These are phyloP conservation scores for Nephelium lappaceum DNA, from an alignment of 345 rosid genomes.

Conservation along the genomic window DNA sequence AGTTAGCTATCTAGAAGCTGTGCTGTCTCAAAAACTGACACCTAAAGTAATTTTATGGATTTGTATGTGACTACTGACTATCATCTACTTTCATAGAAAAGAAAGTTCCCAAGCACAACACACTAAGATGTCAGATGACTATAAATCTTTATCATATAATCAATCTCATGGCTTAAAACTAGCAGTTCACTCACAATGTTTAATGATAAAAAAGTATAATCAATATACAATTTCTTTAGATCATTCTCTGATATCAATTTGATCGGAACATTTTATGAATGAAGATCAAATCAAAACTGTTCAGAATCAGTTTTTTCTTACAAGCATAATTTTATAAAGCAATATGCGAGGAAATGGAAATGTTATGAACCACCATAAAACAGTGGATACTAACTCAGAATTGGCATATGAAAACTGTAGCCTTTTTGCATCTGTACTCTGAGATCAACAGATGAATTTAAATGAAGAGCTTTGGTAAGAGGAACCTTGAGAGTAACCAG, in stretches of 20 bases:
- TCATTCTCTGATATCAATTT: not conserved
- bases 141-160: conserved; percentile 8
- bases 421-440: not conserved
- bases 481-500: not conserved
- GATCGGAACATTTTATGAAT: not conserved
- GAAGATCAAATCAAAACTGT: not conserved
- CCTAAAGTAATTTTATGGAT: not conserved
- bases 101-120: not conserved
- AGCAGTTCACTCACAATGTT: not conserved
- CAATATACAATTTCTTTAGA: not conserved
- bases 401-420: not conserved
- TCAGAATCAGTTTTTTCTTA: not conserved
- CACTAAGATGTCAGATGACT: conserved; percentile 8
- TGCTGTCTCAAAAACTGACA: not conserved
- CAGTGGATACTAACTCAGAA: not conserved
- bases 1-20: not conserved
- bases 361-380: not conserved
- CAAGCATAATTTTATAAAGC: not conserved
- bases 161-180: not conserved
- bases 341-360: conserved; percentile 15
- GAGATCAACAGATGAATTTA: conserved; percentile 11
- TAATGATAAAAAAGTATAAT: not conserved
- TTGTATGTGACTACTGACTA: not conserved
- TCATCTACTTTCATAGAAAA: conserved; percentile 1
- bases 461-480: conserved; percentile 5